Evolutionary conservation across 2,329 filamentous ascomycete genomes (phyloP).

Genomic region (Aspergillus ustus): DNA sequence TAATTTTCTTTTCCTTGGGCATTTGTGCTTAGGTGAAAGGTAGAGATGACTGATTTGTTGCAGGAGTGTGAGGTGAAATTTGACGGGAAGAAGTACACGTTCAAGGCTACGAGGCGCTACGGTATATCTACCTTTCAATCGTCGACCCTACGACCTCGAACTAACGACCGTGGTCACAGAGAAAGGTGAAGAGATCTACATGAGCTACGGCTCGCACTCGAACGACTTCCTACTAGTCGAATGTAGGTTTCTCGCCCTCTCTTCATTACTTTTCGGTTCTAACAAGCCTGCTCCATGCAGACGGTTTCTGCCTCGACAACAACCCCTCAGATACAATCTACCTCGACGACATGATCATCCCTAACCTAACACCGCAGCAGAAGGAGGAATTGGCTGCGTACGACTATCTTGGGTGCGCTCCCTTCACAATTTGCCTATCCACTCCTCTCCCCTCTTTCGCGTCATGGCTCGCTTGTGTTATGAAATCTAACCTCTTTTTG

Average conservation of each 20-base stretch:
- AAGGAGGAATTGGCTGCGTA: constrained; percentile 29
- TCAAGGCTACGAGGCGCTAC: constrained; percentile 31
- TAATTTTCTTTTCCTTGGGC: background rate
- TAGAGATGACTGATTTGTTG: background rate
- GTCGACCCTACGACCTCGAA: background rate
- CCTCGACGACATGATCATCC: constrained; percentile 41
- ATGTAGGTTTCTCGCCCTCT: constrained; percentile 31
- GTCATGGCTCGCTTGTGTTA: background rate
- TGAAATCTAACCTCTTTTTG: background rate
- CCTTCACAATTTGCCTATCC: background rate
- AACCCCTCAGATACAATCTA: constrained; percentile 41
- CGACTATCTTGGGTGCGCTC: constrained; percentile 33
- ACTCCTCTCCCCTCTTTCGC: too few species aligned
- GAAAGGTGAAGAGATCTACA: constrained; percentile 42
- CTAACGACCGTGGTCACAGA: constrained; percentile 25
- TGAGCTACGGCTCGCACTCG: constrained; percentile 45
- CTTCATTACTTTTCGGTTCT: background rate
- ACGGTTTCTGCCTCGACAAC: constrained; percentile 41
- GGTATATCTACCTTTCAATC: constrained; percentile 23
- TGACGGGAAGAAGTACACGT: constrained; percentile 31
- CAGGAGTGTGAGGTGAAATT: constrained; percentile 36
- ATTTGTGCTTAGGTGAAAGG: background rate
- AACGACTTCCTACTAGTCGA: constrained; percentile 44
- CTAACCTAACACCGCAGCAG: constrained; percentile 26
- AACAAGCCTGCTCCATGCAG: constrained; percentile 24